These are phyloP conservation scores for Hyaloscypha hepaticicola DNA, from an alignment of 495 filamentous ascomycete species.

Conservation along the genomic window DNA sequence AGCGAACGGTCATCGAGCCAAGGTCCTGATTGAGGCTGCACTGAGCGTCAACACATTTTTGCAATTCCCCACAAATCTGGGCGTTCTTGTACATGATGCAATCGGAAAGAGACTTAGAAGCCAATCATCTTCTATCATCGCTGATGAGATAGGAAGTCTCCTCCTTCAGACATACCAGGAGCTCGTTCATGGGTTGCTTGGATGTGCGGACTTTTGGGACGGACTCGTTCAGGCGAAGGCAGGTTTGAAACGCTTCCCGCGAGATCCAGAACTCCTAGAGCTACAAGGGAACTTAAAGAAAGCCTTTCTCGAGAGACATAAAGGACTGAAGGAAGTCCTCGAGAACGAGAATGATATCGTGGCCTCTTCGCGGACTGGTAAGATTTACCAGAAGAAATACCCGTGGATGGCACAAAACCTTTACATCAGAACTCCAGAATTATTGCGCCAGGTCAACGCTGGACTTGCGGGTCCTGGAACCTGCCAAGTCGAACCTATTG, in stretches of 20 bases:
- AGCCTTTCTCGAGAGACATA: conserved; percentile 1
- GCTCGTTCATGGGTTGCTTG: conserved; percentile 14
- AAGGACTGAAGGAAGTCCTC: background rate
- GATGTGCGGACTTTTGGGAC: conserved; percentile 25
- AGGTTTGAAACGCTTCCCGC: conserved; percentile 21
- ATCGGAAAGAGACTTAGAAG: background rate
- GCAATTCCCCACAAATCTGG: background rate
- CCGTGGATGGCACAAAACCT: conserved; percentile 19
- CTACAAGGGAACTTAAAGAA: conserved; percentile 1
- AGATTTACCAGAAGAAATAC: conserved; percentile 23
- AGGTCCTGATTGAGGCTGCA: conserved; percentile 11
- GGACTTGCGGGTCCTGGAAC: background rate
- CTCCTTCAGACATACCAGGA: conserved; percentile 10
- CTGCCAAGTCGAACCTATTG: conserved; percentile 13
- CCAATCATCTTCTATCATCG: background rate
- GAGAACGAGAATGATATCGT: background rate
- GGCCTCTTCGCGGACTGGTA: background rate
- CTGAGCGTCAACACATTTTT: background rate
- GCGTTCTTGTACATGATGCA: conserved; percentile 2
- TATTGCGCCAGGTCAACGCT: conserved; percentile 19
- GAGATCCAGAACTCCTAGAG: conserved; percentile 13
- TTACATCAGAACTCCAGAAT: conserved; percentile 9
- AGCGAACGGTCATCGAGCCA: conserved; percentile 15
- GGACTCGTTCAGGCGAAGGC: conserved; percentile 14
- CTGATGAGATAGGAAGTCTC: conserved; percentile 16